Percentiles rank a stretch among this genome's conserved stretches.
Evolutionary conservation across 805 yeast species (phyloP).

Genomic region (Ogataea chonburiensis): DNA sequence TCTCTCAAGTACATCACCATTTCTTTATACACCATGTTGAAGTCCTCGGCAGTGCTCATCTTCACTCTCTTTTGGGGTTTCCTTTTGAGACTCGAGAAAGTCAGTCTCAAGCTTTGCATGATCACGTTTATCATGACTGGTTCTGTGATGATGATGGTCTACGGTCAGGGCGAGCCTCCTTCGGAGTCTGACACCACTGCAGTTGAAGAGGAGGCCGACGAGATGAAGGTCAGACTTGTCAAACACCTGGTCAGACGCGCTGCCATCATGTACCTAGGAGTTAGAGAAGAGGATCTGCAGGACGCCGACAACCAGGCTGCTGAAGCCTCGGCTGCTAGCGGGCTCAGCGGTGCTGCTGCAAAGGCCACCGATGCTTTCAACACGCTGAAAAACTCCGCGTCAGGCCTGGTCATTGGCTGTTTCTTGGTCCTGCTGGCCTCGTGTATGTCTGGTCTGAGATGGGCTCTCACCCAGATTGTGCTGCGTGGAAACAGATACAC

Average conservation of each 20-base stretch:
- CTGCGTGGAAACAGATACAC: constrained; percentile 56
- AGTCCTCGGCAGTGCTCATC: constrained; percentile 71
- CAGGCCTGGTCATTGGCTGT: constrained; percentile 50
- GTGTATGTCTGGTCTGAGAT: constrained; percentile 77
- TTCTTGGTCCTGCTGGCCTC: constrained; percentile 72
- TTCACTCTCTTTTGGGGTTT: constrained; percentile 85
- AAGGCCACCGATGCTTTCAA: constrained; percentile 11
- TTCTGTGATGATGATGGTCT: constrained; percentile 88
- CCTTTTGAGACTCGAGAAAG: constrained; percentile 67
- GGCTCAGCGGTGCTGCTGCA: constrained; percentile 9
- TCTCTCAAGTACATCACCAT: constrained; percentile 73
- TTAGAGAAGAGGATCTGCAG: constrained; percentile 9
- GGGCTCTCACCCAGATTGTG: constrained; percentile 87
- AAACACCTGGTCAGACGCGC: constrained; percentile 21
- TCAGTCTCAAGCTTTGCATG: constrained; percentile 58
- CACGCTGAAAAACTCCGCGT: constrained; percentile 12
- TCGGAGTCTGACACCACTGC: constrained; percentile 9
- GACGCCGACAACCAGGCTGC: not conserved
- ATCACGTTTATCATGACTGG: constrained; percentile 73
- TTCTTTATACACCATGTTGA: constrained; percentile 84
- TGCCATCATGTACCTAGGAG: constrained; percentile 12
- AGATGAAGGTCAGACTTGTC: constrained; percentile 18
- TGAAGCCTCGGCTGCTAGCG: constrained; percentile 1
- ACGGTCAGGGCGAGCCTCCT: constrained; percentile 30
- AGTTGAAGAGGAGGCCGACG: constrained; percentile 23